phyloP scores from a whole-genome alignment of 139 green algal species.

The Axilococcus clingmanii region DNA sequence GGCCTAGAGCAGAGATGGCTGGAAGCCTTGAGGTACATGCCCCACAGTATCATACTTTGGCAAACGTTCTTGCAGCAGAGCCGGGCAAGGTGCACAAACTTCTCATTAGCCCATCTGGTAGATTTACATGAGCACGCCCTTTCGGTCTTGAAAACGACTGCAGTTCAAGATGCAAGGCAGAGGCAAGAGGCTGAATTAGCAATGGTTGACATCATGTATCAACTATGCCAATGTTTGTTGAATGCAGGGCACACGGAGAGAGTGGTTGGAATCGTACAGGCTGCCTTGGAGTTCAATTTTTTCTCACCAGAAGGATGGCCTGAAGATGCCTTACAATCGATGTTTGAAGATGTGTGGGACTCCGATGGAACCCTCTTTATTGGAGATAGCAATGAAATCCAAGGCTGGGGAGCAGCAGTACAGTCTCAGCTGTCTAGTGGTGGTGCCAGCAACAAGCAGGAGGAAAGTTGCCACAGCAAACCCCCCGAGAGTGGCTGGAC shows the following conservation, averaged over 20 bases:
- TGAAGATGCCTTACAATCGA: constrained; percentile 11
- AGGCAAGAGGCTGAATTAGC: constrained; percentile 21
- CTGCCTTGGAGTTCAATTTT: constrained; percentile 58
- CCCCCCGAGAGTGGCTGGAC: neutral
- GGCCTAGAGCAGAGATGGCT: constrained; percentile 34
- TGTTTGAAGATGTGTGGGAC: constrained; percentile 66
- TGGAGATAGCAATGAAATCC: too few species aligned
- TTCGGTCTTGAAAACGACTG: neutral
- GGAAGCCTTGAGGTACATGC: constrained; percentile 30
- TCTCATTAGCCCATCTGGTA: neutral
- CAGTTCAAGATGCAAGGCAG: too few species aligned
- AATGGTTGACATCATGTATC: constrained; percentile 20
- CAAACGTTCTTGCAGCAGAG: constrained; percentile 38
- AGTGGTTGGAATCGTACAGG: constrained; percentile 46
- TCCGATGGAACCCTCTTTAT: constrained; percentile 39
- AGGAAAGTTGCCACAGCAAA: neutral
- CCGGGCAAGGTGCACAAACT: neutral
- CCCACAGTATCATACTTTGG: constrained; percentile 47
- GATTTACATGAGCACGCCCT: neutral
- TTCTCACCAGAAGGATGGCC: constrained; percentile 40
- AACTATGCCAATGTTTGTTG: neutral
- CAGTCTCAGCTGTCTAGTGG: neutral
- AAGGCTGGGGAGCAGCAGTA: too few species aligned
- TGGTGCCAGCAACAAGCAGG: neutral
- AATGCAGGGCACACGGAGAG: constrained; percentile 43